A percentile compares a stretch with the other conserved stretches of the same genome.
phyloP scores from a whole-genome alignment of 2,329 filamentous ascomycete genomes.

The Colletotrichum sp. region DNA sequence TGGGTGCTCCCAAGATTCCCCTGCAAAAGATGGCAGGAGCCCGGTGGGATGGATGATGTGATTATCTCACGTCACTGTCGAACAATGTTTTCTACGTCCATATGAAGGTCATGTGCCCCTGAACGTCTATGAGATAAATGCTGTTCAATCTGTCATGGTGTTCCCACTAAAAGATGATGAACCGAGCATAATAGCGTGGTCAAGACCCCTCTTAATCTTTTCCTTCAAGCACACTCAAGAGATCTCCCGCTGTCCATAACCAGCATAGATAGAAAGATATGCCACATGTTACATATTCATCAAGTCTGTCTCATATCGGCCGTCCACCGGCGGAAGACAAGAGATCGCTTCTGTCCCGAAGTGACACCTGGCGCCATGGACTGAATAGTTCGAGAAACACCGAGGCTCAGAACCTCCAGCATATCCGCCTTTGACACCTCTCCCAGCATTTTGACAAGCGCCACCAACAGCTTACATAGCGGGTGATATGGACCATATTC shows the following conservation, averaged over 20 bases:
- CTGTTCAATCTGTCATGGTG: too few species aligned
- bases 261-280: neutral
- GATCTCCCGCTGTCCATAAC: neutral
- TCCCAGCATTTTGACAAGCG: neutral
- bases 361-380: neutral
- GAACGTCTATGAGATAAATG: neutral
- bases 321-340: neutral
- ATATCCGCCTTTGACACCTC: neutral
- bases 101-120: neutral
- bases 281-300: neutral
- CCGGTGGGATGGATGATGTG: neutral
- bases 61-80: neutral
- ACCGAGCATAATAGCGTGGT: too few species aligned
- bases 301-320: neutral
- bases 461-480: neutral
- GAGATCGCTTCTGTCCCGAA: neutral
- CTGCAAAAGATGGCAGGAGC: neutral
- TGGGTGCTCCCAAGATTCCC: neutral
- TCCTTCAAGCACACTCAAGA: too few species aligned
- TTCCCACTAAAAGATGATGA: neutral
- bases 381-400: neutral
- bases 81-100: neutral
- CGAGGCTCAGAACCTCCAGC: neutral
- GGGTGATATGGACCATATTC: neutral
- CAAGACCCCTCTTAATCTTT: too few species aligned